phyloP scores from a whole-genome alignment of 495 filamentous ascomycete genomes.

The Apodospora peruviana region DNA sequence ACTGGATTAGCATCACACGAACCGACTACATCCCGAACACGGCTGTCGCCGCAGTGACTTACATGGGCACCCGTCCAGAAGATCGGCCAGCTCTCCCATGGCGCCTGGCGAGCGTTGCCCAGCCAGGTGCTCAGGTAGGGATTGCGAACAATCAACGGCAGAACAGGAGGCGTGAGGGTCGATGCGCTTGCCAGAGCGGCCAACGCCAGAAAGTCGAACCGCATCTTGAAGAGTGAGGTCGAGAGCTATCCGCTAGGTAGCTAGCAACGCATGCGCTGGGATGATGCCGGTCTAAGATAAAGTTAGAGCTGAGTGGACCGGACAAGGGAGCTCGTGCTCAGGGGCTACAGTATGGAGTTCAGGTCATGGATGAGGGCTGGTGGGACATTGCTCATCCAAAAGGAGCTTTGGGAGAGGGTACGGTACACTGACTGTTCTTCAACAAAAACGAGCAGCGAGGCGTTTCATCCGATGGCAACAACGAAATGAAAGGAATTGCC shows the following conservation, averaged over 20 bases:
- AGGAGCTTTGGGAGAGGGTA: background rate
- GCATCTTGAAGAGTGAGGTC: conserved; percentile 15
- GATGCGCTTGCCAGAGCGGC: conserved; percentile 38
- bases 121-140: conserved; percentile 92
- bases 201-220: conserved; percentile 29
- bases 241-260: background rate
- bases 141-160: conserved; percentile 85
- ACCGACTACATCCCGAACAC: background rate
- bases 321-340: background rate
- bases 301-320: background rate
- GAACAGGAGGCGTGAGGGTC: conserved; percentile 66
- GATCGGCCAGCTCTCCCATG: conserved; percentile 93
- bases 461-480: too few relatives aligned
- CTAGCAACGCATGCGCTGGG: background rate
- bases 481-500: too few relatives aligned
- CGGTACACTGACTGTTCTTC: too few relatives aligned
- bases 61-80: conserved; percentile 80
- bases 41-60: conserved; percentile 3
- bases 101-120: conserved; percentile 65
- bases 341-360: background rate
- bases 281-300: background rate
- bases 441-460: too few relatives aligned
- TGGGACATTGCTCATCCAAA: too few relatives aligned
- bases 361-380: too few relatives aligned
- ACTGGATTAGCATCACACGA: background rate